Evolutionary conservation across 192 early-diverging fungal genomes (phyloP).

Genomic region (Irineochytrium annulatum): DNA sequence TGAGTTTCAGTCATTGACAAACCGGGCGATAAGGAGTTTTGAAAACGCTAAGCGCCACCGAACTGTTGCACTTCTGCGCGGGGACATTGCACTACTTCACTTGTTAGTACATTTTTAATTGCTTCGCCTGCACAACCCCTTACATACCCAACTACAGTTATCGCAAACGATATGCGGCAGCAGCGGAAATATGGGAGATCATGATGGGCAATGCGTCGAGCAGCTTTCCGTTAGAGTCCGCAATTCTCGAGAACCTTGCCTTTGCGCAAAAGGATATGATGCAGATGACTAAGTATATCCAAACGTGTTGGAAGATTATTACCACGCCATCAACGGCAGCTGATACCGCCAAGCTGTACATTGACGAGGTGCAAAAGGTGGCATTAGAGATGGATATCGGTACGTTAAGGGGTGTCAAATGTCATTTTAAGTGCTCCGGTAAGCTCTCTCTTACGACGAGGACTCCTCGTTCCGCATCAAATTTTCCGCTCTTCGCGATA

Average conservation of each 20-base stretch:
- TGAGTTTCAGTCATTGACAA: conserved; percentile 49
- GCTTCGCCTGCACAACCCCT: background rate
- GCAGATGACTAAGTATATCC: background rate
- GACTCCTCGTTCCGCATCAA: too few species aligned
- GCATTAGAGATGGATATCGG: too few species aligned
- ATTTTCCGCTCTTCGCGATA: too few species aligned
- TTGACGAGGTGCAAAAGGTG: background rate
- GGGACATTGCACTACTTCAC: conserved; percentile 72
- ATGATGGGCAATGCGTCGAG: conserved; percentile 55
- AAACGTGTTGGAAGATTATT: background rate
- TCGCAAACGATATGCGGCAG: conserved; percentile 63
- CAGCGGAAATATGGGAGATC: conserved; percentile 56
- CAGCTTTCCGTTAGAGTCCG: conserved; percentile 67
- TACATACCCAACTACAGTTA: conserved; percentile 21
- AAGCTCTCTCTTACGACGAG: too few species aligned
- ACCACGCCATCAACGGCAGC: conserved; percentile 29
- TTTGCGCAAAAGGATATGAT: conserved; percentile 55
- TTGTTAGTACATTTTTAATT: conserved; percentile 55
- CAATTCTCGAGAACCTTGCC: conserved; percentile 62
- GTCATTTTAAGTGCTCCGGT: too few species aligned
- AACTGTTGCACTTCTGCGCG: conserved; percentile 60
- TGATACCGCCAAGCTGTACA: conserved; percentile 31
- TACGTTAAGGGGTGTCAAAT: too few species aligned
- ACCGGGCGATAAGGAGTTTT: conserved; percentile 66
- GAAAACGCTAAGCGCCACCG: conserved; percentile 58